Evolutionary conservation across 2,329 filamentous ascomycete species (phyloP), one percentile per base, ranked within the genome.

Genomic region (Stachybotrys chartarum): DNA sequence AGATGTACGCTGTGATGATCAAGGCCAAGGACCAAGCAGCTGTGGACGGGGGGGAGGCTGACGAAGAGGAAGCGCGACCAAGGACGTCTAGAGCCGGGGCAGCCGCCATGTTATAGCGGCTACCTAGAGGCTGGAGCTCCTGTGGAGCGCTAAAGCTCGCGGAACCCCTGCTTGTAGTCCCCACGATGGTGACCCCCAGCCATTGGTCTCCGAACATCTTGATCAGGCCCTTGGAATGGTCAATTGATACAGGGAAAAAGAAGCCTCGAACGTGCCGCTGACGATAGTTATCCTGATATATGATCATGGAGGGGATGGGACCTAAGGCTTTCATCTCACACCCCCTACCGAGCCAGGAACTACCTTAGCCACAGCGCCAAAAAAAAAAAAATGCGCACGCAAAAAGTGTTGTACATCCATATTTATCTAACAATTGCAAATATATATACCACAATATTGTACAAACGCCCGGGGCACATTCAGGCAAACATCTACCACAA

Each of bases 401-500:
- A 7, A 16, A 45, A 31, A 18, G 58, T 50, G 57, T 64, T 64
- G 62, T 60, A 61, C 59, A 64, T 58, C 14, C 35, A 42, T 10
- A 14, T 42, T 14, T 61, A 59, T 63, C 60, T 63, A 56, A 62
- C 60, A 64, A 6, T 42, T 42, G 10, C 58, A 58, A 60, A 62
- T 60, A 59, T 51, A 58, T 58, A 46, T 24, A 17, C 54, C 44
- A 35, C 32, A 56, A 57, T 63, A 66, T 66, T 62, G 63, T 66
- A 67, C 62, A 67, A 48, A 59, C 54, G 55, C 52, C 53, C 56
- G 18, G 47, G 31, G 30, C 48, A 52, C 55, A 30, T 6, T 50
- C 58, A 10, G 8, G 3, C 5, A 42, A 42, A 14, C 35, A 42
- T 54, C 56, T 57, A 74, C 66, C 71, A 74, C 54, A 74, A 54